Evolutionary conservation across 345 rosid genomes (phyloP).

Genomic region (Rhizophora mangle): DNA sequence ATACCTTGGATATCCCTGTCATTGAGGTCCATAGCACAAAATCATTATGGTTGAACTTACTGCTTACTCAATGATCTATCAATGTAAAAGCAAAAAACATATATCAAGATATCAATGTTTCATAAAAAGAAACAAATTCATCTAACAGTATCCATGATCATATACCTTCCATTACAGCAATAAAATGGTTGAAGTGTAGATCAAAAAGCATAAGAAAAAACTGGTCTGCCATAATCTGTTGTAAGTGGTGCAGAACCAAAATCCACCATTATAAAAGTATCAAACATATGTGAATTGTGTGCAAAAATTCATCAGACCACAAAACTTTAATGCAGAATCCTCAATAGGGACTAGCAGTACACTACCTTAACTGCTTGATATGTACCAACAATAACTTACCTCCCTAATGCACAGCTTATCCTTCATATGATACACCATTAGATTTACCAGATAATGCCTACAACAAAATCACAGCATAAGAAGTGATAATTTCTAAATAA

Average conservation of each 20-base stretch:
- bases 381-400: no score
- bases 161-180: conserved; percentile 85
- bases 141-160: conserved; percentile 1
- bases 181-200: conserved; percentile 52
- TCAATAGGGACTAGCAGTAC: no score
- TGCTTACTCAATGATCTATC: conserved; percentile 62
- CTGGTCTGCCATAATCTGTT: conserved; percentile 57
- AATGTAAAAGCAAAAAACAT: conserved; percentile 6
- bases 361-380: no score
- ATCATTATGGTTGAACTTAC: conserved; percentile 55
- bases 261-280: conserved; percentile 32
- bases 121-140: neutral
- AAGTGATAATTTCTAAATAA: no score
- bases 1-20: conserved; percentile 56
- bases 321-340: neutral
- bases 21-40: conserved; percentile 41
- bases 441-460: no score
- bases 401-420: no score
- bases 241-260: conserved; percentile 60
- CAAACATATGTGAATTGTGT: no score
- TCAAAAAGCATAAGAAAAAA: conserved; percentile 70
- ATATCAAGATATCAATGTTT: neutral
- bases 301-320: neutral
- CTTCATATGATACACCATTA: no score
- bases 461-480: no score